Evolutionary conservation across 1,139 yeast genomes (phyloP), one percentile per base, ranked within the genome.

Genomic region (Geotrichum australiense): DNA sequence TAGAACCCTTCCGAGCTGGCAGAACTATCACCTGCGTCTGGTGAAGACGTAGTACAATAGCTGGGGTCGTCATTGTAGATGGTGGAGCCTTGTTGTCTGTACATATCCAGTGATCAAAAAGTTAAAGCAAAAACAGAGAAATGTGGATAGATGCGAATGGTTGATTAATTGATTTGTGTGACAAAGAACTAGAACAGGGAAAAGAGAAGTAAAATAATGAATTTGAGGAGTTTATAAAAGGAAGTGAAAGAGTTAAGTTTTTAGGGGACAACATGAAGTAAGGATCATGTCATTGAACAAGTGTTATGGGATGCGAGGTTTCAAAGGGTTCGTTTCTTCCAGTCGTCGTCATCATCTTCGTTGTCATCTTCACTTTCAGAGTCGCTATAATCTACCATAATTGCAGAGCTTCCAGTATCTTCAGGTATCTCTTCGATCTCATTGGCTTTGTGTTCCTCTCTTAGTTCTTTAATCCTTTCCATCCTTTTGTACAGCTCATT

Each of bases 381-480:
- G 21, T 47, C 50, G 11, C 55, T 29, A 14, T 29, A n/a, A 14
- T 20, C 35, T 4, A 19, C n/a, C 33, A 19, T 6, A 31, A 8
- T 19, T n/a, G 5, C 20, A 15, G 5, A 8, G 14, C 19, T 8
- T 10, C 21, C 16, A 6, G 19, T 6, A 4, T 29, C 19, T n/a
- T n/a, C n/a, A n/a, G n/a, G n/a, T n/a, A n/a, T 10, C 35, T n/a
- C 14, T 7, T 12, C 30, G 7, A 5, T 26, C 7, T 26, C 12
- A n/a, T 79, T 64, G 7, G 74, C 68, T 12, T 53, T 39, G 43
- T 62, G 63, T 16, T 80, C 69, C 0, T 80, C 70, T 39, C 72
- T 71, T 10, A 42, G 29, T 16, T 29, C 35, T 16, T 42, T 42
- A 32, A 42, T 33, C 27, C 31, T 35, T n/a, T 38, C 42, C 16